Conservation (phyloP, 371 early-diverging fungal species). For the Actinomortierella wolfii region DNA sequence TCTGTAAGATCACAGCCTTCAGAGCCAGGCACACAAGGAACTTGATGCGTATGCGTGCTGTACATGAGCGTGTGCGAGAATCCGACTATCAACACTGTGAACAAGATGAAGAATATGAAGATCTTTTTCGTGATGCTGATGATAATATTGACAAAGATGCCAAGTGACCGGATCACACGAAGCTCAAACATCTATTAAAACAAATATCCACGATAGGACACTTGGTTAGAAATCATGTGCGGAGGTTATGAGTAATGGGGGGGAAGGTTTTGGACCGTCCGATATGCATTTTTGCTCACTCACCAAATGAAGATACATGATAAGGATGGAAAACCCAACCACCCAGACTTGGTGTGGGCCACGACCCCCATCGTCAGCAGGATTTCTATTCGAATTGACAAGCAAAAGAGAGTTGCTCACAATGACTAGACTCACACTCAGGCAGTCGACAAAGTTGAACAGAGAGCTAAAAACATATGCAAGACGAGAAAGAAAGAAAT, state of each 20-base stretch:
- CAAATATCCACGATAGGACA: too few relatives aligned
- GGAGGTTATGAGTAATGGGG: too few relatives aligned
- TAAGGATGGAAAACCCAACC: conserved; percentile 32
- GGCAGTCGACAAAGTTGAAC: conserved; percentile 29
- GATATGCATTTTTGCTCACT: conserved; percentile 8
- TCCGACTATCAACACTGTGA: conserved; percentile 24
- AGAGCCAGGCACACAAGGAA: background rate
- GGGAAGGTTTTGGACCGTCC: too few relatives aligned
- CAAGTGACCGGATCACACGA: conserved; percentile 30
- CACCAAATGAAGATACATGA: conserved; percentile 37
- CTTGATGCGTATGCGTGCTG: conserved; percentile 17
- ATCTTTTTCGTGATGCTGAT: conserved; percentile 31
- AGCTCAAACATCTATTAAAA: conserved; percentile 31
- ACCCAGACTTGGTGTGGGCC: conserved; percentile 35
- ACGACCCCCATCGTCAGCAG: too few relatives aligned
- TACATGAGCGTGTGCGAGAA: conserved; percentile 40
- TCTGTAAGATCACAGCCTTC: too few relatives aligned
- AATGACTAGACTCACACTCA: too few relatives aligned
- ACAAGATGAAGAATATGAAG: conserved; percentile 38
- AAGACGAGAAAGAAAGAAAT: background rate
- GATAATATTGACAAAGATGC: conserved; percentile 41
- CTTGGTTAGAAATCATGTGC: too few relatives aligned
- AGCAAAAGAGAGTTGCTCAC: too few relatives aligned
- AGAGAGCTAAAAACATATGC: conserved; percentile 26
- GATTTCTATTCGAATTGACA: too few relatives aligned